Base-by-base conservation (phyloP, 257 asterid genomes). In the Nicotiana sylvestris region DNA sequence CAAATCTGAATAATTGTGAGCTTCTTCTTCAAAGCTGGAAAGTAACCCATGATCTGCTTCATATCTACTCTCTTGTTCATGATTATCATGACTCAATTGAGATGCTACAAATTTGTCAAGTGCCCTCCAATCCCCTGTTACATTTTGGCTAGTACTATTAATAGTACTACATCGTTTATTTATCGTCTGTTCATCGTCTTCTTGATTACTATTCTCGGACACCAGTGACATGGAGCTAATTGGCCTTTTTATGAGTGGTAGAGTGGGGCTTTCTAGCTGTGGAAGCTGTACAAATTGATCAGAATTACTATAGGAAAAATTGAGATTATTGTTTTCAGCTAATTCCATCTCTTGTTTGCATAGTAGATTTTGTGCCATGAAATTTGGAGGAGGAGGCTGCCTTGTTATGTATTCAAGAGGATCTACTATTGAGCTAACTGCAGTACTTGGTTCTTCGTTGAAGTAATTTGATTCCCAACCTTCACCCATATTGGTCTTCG, bases 71-170 rank as follows among this genome's bases (percentile, higher is more conserved):
- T 83, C 61, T 27, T 82, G 77, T 6, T 56, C 9, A 57, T 57
- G 66, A 25, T 86, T 86, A 29, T 89, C 94, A 61, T 91, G 93
- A 87, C 95, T 92, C 70, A 92, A 81, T 87, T 92, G 97, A 46
- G 95, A 90, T 15, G 97, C 97, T 12, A 92, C 97, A 86, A 92
- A 91, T 84, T 89, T 92, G 83, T 92, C 97, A 7, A 92, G 91
- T 15, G 83, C 92, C 85, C 97, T 92, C 97, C 97, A 92, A 67
- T 92, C 95, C 4, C 87, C 82, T 39, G 86, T 88, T 16, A 90
- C 91, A 30, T 89, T 90, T 80, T 88, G 85, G 15, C 78, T 78
- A 67, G 30, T 37, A 35, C 39, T 35, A 35, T 35, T 35, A 35
- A 35, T 5, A 35, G 39, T 35, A 43, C 51, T 43, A 43, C 51